Evolutionary conservation across 1,139 yeast genomes (phyloP).

Genomic region (Eremothecium cymbalariae): DNA sequence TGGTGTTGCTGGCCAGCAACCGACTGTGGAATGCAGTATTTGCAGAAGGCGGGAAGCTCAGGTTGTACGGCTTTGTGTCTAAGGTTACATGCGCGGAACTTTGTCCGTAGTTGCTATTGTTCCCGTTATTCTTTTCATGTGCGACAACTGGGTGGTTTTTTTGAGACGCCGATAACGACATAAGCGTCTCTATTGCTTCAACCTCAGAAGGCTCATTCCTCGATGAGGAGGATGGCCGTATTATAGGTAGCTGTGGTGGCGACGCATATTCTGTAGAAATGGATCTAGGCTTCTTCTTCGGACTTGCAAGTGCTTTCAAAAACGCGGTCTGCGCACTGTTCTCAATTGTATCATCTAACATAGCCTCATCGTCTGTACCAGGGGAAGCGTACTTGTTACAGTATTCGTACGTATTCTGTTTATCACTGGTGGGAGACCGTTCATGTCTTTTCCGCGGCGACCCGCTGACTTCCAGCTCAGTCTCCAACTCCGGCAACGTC

Average conservation of each 20-base stretch:
- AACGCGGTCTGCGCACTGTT: constrained; percentile 36
- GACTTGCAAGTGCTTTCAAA: constrained; percentile 33
- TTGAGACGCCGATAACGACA: constrained; percentile 41
- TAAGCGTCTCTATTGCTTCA: constrained; percentile 40
- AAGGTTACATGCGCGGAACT: too few relatives aligned
- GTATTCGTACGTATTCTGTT: constrained; percentile 5
- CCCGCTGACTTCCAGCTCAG: constrained; percentile 14
- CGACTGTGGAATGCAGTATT: too few relatives aligned
- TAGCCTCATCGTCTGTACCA: constrained; percentile 8
- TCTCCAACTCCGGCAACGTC: constrained; percentile 34
- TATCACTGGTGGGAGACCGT: constrained; percentile 2
- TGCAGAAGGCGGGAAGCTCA: too few relatives aligned
- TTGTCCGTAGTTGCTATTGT: too few relatives aligned
- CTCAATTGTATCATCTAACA: constrained; percentile 17
- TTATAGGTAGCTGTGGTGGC: constrained; percentile 14
- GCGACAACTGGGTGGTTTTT: constrained; percentile 9
- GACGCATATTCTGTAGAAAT: constrained; percentile 12
- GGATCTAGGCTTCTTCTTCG: constrained; percentile 21
- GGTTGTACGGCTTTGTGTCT: too few relatives aligned
- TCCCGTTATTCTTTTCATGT: background rate
- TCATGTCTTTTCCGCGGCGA: constrained; percentile 5
- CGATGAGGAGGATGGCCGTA: constrained; percentile 7
- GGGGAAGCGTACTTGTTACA: constrained; percentile 13
- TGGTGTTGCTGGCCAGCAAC: too few relatives aligned
- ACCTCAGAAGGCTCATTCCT: constrained; percentile 33